Conservation (phyloP, 257 asterid genomes). For the Misopates orontium region DNA sequence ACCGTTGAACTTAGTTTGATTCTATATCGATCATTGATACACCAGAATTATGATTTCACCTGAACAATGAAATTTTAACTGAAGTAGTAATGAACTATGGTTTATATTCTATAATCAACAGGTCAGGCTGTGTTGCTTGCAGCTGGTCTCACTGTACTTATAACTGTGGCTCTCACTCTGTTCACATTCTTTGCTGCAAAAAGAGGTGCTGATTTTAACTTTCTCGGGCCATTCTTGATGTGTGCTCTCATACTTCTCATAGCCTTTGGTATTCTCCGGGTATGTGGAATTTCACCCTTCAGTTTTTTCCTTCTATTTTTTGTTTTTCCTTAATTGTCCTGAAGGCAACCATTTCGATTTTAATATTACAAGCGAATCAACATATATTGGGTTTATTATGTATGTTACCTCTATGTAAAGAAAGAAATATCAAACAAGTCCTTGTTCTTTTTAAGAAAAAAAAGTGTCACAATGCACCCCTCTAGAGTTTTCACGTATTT, state of each 20-base stretch:
- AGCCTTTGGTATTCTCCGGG: slow-evolving; percentile 55
- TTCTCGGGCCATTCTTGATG: slow-evolving; percentile 66
- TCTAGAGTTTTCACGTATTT: neutral
- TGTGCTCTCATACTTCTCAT: slow-evolving; percentile 48
- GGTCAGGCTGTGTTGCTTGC: slow-evolving; percentile 56
- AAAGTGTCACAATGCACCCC: neutral
- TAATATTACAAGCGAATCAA: neutral
- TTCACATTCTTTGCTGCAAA: slow-evolving; percentile 73
- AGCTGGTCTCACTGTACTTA: slow-evolving; percentile 54
- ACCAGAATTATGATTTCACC: too few species aligned
- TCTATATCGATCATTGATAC: too few species aligned
- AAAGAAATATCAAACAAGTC: too few species aligned
- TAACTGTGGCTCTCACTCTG: slow-evolving; percentile 48
- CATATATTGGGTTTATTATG: too few species aligned
- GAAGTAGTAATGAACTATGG: too few species aligned
- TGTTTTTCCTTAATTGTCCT: neutral
- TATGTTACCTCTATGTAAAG: too few species aligned
- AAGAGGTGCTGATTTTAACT: slow-evolving; percentile 60
- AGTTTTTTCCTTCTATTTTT: neutral
- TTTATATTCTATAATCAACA: slow-evolving; percentile 5
- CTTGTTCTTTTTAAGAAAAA: too few species aligned
- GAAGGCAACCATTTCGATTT: neutral
- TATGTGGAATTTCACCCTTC: slow-evolving; percentile 6
- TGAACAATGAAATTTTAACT: neutral
- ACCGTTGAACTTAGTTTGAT: too few species aligned